Conservation (phyloP, 805 yeast species). For the Blastobotrys mokoenaii region DNA sequence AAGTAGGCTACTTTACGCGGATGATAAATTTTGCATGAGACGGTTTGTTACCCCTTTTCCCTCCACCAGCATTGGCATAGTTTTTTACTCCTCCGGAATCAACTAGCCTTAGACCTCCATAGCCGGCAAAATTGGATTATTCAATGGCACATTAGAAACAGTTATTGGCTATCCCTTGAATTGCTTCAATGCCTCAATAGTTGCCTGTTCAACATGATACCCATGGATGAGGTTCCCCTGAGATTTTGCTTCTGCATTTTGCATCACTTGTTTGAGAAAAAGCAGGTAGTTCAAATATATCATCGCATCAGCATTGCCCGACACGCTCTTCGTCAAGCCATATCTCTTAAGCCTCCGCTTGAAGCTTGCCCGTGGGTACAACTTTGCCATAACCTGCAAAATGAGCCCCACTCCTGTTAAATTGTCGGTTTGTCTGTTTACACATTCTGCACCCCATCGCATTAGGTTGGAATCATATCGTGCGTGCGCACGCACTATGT, state of each 20-base stretch:
- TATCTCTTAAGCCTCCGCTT: conserved; percentile 6
- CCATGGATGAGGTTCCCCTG: not conserved
- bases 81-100: too few relatives aligned
- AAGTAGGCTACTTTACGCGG: too few relatives aligned
- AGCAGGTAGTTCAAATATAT: conserved; percentile 17
- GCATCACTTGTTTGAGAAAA: conserved; percentile 14
- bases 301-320: conserved; percentile 13
- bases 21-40: too few relatives aligned
- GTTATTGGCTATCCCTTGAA: conserved; percentile 13
- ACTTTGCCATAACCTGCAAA: conserved; percentile 11
- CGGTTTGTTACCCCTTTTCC: too few relatives aligned
- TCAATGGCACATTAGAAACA: too few relatives aligned
- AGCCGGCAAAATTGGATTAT: too few relatives aligned
- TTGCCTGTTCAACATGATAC: conserved; percentile 7
- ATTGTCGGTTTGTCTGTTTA: not conserved
- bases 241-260: not conserved
- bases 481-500: too few relatives aligned
- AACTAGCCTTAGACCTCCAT: too few relatives aligned
- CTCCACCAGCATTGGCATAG: too few relatives aligned
- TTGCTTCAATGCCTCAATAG: conserved; percentile 8
- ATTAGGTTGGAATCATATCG: too few relatives aligned
- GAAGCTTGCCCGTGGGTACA: conserved; percentile 16
- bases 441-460: not conserved
- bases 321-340: conserved; percentile 3
- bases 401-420: too few relatives aligned